Evolutionary conservation across 2,329 filamentous ascomycete species (phyloP).

Genomic region (Aspergillaceae sp.): DNA sequence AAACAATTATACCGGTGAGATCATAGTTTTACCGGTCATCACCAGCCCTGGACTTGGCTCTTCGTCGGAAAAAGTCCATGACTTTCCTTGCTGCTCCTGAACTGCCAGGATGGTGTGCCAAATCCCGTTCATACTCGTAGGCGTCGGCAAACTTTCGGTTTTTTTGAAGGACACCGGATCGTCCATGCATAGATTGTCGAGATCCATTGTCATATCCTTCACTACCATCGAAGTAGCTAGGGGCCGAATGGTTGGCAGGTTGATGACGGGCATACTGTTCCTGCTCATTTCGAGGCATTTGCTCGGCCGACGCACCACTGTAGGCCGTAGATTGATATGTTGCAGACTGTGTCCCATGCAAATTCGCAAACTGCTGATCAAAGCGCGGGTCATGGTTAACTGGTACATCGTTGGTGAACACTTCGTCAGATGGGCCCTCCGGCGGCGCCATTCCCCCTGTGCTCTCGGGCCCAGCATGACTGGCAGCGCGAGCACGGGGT

Average conservation of each 20-base stretch:
- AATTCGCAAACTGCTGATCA: constrained; percentile 33
- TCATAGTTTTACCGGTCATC: constrained; percentile 27
- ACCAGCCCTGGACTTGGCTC: constrained; percentile 62
- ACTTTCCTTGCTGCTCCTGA: constrained; percentile 82
- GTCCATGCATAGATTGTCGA: constrained; percentile 36
- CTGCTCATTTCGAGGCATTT: constrained; percentile 23
- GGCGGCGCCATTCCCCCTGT: constrained; percentile 15
- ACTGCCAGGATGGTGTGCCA: constrained; percentile 65
- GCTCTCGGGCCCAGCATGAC: constrained; percentile 23
- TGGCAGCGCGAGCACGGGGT: constrained; percentile 21
- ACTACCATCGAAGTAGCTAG: constrained; percentile 43
- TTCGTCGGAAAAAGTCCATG: constrained; percentile 94
- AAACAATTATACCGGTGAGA: neutral
- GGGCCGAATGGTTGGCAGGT: constrained; percentile 25
- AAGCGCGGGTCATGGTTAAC: constrained; percentile 34
- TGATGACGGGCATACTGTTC: constrained; percentile 24
- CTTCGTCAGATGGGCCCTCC: constrained; percentile 22
- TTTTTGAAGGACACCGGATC: constrained; percentile 64
- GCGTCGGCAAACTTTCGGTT: constrained; percentile 77
- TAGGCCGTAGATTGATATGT: constrained; percentile 20
- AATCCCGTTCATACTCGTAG: constrained; percentile 61
- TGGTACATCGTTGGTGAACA: constrained; percentile 16
- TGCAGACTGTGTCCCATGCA: constrained; percentile 28
- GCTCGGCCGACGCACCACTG: constrained; percentile 20
- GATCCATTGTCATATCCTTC: constrained; percentile 32